Conservation (phyloP, 2,329 filamentous ascomycete species). For the Alternaria novae-zelandiae region DNA sequence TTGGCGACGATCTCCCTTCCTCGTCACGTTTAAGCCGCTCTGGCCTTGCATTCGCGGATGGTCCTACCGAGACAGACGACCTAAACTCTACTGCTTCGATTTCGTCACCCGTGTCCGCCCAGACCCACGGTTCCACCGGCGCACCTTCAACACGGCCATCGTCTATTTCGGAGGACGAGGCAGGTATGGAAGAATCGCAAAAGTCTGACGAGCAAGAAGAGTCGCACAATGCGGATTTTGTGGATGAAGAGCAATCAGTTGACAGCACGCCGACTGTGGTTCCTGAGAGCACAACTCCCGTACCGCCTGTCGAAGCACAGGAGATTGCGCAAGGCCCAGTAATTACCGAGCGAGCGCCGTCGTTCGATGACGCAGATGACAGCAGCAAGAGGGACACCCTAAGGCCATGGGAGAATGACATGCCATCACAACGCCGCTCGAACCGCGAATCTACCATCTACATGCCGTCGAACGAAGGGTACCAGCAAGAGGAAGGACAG, state of each 20-base stretch:
- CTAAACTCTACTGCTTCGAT: constrained; percentile 44
- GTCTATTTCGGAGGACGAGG: constrained; percentile 49
- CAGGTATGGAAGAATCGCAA: constrained; percentile 22
- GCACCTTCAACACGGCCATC: constrained; percentile 49
- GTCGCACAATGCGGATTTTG: constrained; percentile 16
- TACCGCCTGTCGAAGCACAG: constrained; percentile 30
- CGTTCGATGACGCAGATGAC: constrained; percentile 15
- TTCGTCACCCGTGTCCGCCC: constrained; percentile 47
- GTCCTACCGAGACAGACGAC: constrained; percentile 43
- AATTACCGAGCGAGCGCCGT: constrained; percentile 11
- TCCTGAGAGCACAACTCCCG: constrained; percentile 35
- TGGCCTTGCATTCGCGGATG: constrained; percentile 59
- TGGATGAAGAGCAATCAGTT: constrained; percentile 41
- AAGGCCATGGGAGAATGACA: constrained; percentile 18
- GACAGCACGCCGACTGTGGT: constrained; percentile 46
- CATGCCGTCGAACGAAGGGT: constrained; percentile 27
- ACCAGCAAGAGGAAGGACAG: constrained; percentile 20
- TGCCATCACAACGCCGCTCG: constrained; percentile 28
- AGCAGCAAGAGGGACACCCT: constrained; percentile 24
- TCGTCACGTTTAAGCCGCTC: constrained; percentile 53
- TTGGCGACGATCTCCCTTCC: constrained; percentile 20
- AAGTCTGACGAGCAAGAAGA: constrained; percentile 22
- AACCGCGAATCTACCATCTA: constrained; percentile 44
- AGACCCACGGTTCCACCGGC: constrained; percentile 46
- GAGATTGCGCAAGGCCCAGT: constrained; percentile 8